Base-by-base conservation (phyloP, 2,329 filamentous ascomycete species). In the Niveomyces coronatus region DNA sequence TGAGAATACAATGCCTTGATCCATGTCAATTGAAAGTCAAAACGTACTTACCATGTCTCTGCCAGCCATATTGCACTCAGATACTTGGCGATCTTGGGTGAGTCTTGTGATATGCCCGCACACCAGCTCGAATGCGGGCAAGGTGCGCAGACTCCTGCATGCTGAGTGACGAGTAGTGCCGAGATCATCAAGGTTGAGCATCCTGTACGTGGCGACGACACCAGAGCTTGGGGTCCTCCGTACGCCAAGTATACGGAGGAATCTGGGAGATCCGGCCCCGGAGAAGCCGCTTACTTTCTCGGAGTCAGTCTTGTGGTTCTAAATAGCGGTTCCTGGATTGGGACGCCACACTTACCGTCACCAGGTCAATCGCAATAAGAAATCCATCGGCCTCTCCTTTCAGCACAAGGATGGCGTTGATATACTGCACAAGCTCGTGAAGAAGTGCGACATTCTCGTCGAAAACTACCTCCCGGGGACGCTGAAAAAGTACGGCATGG, bases 161-260 rank as follows among this genome's bases (percentile, higher is more conserved):
- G 10, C 35, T 41, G 14, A 39, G 18, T 24, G 7, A 15, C 30
- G 20, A 20, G 11, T 15, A 93, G 87, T 46, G 91, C 91, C 47
- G 89, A 98, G 58, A 79, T 98, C 22, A 94, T 98, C 63, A 98
- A 98, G 62, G 76, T 98, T 44, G 91, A 98, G 61, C 91, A 98
- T 60, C 91, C 91, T 4, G 77, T 77, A 5, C 74, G 85, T 41
- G 91, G 85, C 26, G 91, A 98, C 56, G 91, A 98, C 56, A 98
- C 91, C 9, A 70, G 91, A 52, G 88, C 88, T 35, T 98, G 91
- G 91, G 91, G 91, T 0, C 91, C 91, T 17, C 91, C 91, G 2
- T 98, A 91, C 57, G 91, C 91, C 7, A 67, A 75, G 36, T 93
- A 94, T 56, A 74, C 71, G 44, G 57, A 75, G 22, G 74, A 67